These are phyloP conservation scores for Trametes punicea DNA, from an alignment of 768 basidiomycete species.

Conservation along the genomic window DNA sequence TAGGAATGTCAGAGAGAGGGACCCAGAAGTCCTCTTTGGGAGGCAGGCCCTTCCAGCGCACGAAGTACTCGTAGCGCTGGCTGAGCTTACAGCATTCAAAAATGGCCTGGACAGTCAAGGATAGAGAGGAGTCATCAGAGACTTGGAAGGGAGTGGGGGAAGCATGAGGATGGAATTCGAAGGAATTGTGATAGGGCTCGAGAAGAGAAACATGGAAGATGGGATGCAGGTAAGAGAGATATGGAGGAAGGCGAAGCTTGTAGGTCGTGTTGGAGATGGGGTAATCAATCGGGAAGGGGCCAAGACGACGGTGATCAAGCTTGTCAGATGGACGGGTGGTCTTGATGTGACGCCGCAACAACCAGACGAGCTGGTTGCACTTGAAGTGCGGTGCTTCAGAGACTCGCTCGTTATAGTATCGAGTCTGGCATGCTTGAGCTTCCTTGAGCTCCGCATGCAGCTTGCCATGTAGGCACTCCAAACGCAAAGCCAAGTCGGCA, in stretches of 20 bases:
- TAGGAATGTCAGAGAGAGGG: slow-evolving; percentile 34
- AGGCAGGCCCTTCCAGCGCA: background rate
- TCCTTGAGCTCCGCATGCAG: slow-evolving; percentile 31
- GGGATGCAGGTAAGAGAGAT: slow-evolving; percentile 33
- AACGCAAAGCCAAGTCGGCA: slow-evolving; percentile 27
- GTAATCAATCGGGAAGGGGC: background rate
- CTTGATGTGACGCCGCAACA: slow-evolving; percentile 37
- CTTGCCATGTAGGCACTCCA: slow-evolving; percentile 34
- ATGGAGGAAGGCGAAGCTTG: slow-evolving; percentile 30
- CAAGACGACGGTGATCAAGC: slow-evolving; percentile 23
- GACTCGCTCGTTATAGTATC: slow-evolving; percentile 29
- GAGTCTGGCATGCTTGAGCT: slow-evolving; percentile 29
- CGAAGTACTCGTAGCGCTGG: background rate
- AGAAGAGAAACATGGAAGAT: slow-evolving; percentile 39
- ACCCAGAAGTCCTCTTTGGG: slow-evolving; percentile 34
- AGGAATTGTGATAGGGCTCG: slow-evolving; percentile 27
- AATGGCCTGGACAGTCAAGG: background rate
- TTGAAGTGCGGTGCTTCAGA: slow-evolving; percentile 30
- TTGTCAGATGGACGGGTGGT: slow-evolving; percentile 40
- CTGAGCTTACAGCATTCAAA: background rate
- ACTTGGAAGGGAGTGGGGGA: background rate
- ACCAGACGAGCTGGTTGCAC: slow-evolving; percentile 36
- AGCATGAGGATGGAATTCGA: slow-evolving; percentile 30
- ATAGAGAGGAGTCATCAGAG: slow-evolving; percentile 6
- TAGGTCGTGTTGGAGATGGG: slow-evolving; percentile 22